Evolutionary conservation across 352 stramenopile genomes (phyloP).

Genomic region (Globisporangium nodosum): DNA sequence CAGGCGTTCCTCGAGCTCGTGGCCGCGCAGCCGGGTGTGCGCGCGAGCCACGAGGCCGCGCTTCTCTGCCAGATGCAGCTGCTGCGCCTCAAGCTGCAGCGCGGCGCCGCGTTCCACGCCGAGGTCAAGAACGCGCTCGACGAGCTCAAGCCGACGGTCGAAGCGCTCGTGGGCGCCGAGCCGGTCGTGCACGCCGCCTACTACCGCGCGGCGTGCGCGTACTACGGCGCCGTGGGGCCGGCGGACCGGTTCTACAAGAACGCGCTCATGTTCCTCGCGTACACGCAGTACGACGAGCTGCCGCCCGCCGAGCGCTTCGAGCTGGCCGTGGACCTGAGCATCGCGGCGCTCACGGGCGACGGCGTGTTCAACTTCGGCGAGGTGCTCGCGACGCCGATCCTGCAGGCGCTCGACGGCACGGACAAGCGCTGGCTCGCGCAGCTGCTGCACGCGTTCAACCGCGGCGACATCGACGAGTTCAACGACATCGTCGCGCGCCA

Average conservation of each 20-base stretch:
- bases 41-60: slow-evolving; percentile 56
- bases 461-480: slow-evolving; percentile 94
- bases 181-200: slow-evolving; percentile 92
- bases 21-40: slow-evolving; percentile 44
- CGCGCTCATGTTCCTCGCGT: slow-evolving; percentile 95
- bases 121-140: slow-evolving; percentile 67
- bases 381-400: slow-evolving; percentile 94
- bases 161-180: slow-evolving; percentile 80
- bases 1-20: slow-evolving; percentile 74
- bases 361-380: slow-evolving; percentile 99
- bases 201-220: slow-evolving; percentile 89
- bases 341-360: slow-evolving; percentile 95
- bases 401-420: slow-evolving; percentile 87
- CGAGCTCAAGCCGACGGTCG: slow-evolving; percentile 69
- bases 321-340: slow-evolving; percentile 92
- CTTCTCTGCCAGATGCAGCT: slow-evolving; percentile 81
- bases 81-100: slow-evolving; percentile 63
- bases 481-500: slow-evolving; percentile 80
- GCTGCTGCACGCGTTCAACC: slow-evolving; percentile 92
- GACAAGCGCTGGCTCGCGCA: slow-evolving; percentile 93
- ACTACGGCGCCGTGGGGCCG: slow-evolving; percentile 88
- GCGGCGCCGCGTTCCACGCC: slow-evolving; percentile 39
- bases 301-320: slow-evolving; percentile 70
- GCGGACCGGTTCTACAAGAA: slow-evolving; percentile 96
- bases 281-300: slow-evolving; percentile 92